Evolutionary conservation across 805 yeast species (phyloP).

Genomic region (Candida nanaspora): DNA sequence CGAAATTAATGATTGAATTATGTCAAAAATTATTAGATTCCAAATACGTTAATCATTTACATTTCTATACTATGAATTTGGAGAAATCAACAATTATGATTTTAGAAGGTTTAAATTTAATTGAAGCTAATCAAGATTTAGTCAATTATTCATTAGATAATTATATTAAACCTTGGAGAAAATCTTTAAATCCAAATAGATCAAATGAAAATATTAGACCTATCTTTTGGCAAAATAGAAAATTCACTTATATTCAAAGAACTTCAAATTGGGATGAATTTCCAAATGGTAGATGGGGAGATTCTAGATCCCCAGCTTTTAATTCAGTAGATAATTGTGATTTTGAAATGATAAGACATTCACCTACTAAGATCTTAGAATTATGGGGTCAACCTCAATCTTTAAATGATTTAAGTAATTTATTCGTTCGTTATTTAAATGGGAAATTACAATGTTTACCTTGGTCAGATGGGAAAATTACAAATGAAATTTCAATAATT

Average conservation of each 20-base stretch:
- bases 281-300: conserved; percentile 99
- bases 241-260: conserved; percentile 79
- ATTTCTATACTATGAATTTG: conserved; percentile 95
- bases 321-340: conserved; percentile 84
- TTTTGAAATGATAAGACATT: conserved; percentile 72
- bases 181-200: conserved; percentile 75
- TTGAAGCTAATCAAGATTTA: conserved; percentile 18
- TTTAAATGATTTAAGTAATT: conserved; percentile 49
- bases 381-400: conserved; percentile 81
- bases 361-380: conserved; percentile 70
- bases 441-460: conserved; percentile 76
- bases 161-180: conserved; percentile 74
- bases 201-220: conserved; percentile 82
- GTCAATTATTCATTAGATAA: conserved; percentile 15
- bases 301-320: conserved; percentile 94
- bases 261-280: conserved; percentile 97
- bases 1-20: conserved; percentile 76
- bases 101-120: conserved; percentile 62
- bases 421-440: conserved; percentile 62
- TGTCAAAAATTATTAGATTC: conserved; percentile 65
- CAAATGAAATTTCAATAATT: conserved; percentile 65
- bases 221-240: conserved; percentile 93
- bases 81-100: conserved; percentile 89
- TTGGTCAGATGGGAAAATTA: conserved; percentile 91
- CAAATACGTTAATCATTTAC: conserved; percentile 77